Base-by-base conservation (phyloP, 768 basidiomycete genomes). In the Albatrellus ellisii region DNA sequence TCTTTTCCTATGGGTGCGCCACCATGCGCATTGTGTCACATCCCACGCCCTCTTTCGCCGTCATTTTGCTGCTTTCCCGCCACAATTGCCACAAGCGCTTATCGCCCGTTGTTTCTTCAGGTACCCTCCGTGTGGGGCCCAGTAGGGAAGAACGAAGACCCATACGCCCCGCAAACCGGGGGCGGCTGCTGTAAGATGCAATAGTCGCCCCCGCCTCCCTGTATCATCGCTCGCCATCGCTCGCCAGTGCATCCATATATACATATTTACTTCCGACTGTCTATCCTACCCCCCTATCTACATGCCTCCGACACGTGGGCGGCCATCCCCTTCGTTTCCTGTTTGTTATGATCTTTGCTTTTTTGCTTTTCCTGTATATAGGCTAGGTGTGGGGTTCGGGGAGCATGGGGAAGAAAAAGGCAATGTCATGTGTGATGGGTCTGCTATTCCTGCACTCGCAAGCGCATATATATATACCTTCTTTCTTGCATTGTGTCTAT, bases 101-200 rank as follows among this genome's bases (percentile, higher is more conserved):
- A 39, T 17, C 15, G 26, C 15, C 18, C 38, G 45, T 32, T 39
- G 3, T 43, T 26, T 41, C 21, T 52, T 17, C 54, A 91, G 84
- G 82, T 94, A 36, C 91, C 92, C 20, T 90, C 86, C 18, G 88
- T 99, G 1, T 99, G 95, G 95, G 95, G 95, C 7, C 81, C 87
- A 17, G 79, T 94, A 14, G 78, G 77, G 48, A 86, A 84, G 56
- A 77, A 77, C 29, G 88, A 94, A 45, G 94, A 99, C 58, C 94
- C 94, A 36, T 98, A 91, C 55, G 82, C 81, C 18, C 84, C 81
- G 41, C 77, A 41, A 27, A 29, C 28, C 14, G 29, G 27, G 17
- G 26, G 29, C 27, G 27, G 29, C 4, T 41, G 40, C 26, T 41
- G 40, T 41, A 41, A 27, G 9, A 31, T 41, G 40, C 40, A 41